These are phyloP conservation scores for Piper longum DNA, from an alignment of 164 flowering plant species.

Conservation along the genomic window DNA sequence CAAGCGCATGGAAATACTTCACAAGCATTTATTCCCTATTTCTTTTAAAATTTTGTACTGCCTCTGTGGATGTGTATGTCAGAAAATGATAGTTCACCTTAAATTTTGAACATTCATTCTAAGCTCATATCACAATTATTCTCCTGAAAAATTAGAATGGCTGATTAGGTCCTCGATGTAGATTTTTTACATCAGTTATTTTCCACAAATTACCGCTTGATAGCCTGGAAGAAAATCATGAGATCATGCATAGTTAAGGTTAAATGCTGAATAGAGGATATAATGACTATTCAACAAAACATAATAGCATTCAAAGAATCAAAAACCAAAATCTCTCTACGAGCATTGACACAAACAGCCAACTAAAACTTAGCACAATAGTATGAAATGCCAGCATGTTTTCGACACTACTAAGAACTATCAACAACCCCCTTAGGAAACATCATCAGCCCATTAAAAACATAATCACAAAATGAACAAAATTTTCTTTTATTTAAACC, in stretches of 20 bases:
- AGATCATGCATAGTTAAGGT: neutral
- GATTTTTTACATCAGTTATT: constrained; percentile 54
- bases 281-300: too few species aligned
- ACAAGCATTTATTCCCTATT: neutral
- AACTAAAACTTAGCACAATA: too few species aligned
- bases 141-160: constrained; percentile 42
- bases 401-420: too few species aligned
- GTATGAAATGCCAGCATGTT: too few species aligned
- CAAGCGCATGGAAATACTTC: neutral
- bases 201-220: constrained; percentile 85
- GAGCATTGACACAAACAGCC: too few species aligned
- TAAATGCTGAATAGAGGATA: too few species aligned
- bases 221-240: constrained; percentile 43
- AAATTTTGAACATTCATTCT: neutral
- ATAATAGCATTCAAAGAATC: too few species aligned
- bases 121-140: neutral
- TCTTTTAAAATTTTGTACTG: too few species aligned
- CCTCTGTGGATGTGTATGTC: neutral
- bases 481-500: too few species aligned
- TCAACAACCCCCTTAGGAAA: neutral
- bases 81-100: neutral
- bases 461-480: neutral
- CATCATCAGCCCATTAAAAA: neutral
- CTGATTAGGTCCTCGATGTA: constrained; percentile 65
- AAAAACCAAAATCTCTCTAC: too few species aligned